Percentiles rank a stretch among this genome's conserved stretches.
Conservation (phyloP, 805 yeast genomes). For the Lipomyces yamadae region DNA sequence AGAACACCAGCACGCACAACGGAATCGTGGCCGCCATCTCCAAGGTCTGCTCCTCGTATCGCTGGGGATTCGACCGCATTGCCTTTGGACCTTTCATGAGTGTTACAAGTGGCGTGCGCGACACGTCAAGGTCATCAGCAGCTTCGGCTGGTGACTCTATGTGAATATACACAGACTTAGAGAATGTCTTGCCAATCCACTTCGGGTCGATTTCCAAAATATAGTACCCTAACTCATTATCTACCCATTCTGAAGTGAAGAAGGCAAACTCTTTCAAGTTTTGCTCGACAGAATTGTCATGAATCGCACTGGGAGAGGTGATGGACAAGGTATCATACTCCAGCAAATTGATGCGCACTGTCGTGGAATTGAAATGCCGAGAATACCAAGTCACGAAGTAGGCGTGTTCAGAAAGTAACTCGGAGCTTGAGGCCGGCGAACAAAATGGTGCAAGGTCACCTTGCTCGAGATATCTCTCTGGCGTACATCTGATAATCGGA, state of each 20-base stretch:
- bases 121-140: conserved; percentile 36
- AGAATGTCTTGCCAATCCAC: conserved; percentile 64
- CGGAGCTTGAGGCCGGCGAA: conserved; percentile 68
- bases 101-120: conserved; percentile 35
- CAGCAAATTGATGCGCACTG: conserved; percentile 36
- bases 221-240: conserved; percentile 62
- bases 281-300: conserved; percentile 12
- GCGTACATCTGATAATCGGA: conserved; percentile 85
- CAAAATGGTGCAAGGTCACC: conserved; percentile 78
- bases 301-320: conserved; percentile 28
- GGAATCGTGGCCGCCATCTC: conserved; percentile 37
- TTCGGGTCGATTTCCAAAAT: conserved; percentile 64
- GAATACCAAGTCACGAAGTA: conserved; percentile 86
- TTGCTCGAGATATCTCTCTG: conserved; percentile 64
- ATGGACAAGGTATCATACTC: conserved; percentile 36
- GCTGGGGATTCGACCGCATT: conserved; percentile 27
- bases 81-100: conserved; percentile 27
- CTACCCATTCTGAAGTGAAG: conserved; percentile 74
- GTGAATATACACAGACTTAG: conserved; percentile 63
- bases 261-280: conserved; percentile 51
- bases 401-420: conserved; percentile 62
- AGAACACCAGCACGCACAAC: conserved; percentile 22
- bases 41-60: conserved; percentile 34
- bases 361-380: conserved; percentile 57
- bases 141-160: conserved; percentile 54